phyloP scores from a whole-genome alignment of 2,329 filamentous ascomycete genomes.

The Nemania bipapillata region DNA sequence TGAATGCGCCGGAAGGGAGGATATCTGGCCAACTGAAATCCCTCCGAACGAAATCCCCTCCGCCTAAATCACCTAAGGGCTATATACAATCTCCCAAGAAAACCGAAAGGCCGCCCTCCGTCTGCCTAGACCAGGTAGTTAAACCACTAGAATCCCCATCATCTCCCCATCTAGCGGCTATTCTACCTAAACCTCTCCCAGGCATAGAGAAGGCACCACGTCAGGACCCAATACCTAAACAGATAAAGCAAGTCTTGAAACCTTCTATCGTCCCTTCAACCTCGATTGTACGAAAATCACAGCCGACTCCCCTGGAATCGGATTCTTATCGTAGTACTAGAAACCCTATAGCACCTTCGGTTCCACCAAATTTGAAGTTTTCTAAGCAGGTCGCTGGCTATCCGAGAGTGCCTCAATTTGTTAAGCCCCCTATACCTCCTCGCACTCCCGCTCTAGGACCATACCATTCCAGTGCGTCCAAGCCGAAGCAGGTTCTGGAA shows the following conservation, averaged over 20 bases:
- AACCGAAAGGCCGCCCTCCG: neutral
- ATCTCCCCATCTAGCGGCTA: neutral
- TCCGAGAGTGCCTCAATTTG: constrained; percentile 39
- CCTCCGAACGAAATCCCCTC: constrained; percentile 5
- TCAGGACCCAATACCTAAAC: neutral
- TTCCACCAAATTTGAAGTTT: constrained; percentile 46
- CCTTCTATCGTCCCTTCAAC: constrained; percentile 5
- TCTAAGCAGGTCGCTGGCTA: constrained; percentile 16
- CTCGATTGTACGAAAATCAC: constrained; percentile 14
- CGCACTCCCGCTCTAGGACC: constrained; percentile 1
- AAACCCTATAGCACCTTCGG: constrained; percentile 44
- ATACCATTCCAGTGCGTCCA: constrained; percentile 14
- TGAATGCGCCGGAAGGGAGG: neutral
- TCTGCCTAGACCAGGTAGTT: neutral
- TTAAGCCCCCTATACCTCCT: constrained; percentile 36
- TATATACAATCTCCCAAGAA: constrained; percentile 2
- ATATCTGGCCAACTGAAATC: constrained; percentile 10
- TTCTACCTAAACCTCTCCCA: neutral
- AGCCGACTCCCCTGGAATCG: constrained; percentile 15
- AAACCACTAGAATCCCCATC: neutral
- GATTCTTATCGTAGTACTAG: constrained; percentile 36
- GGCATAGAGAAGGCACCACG: neutral
- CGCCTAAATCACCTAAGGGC: constrained; percentile 21
- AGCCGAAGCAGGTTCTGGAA: constrained; percentile 28
- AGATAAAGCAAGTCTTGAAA: constrained; percentile 1